Evolutionary conservation across 1,284 basidiomycete genomes (phyloP).

Genomic region (Cerioporus squamosus): DNA sequence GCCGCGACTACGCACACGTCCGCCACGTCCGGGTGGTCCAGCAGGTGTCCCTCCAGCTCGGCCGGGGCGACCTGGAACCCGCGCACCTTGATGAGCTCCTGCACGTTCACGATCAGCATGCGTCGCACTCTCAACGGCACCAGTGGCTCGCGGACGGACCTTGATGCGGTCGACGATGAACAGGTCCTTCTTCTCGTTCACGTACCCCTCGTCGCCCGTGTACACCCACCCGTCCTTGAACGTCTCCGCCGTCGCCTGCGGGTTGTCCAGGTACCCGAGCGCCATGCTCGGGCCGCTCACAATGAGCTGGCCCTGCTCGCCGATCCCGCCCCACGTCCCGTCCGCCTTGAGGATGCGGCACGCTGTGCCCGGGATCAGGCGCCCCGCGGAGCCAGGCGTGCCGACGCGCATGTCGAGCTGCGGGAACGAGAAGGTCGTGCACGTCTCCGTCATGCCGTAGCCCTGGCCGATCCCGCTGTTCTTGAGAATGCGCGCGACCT

Average conservation of each 20-base stretch:
- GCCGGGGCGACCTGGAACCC: conserved; percentile 64
- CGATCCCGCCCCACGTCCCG: conserved; percentile 41
- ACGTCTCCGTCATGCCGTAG: conserved; percentile 54
- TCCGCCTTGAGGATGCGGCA: conserved; percentile 45
- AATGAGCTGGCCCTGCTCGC: conserved; percentile 47
- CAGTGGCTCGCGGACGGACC: conserved; percentile 30
- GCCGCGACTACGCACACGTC: conserved; percentile 69
- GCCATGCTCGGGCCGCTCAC: conserved; percentile 45
- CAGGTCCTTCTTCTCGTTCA: conserved; percentile 44
- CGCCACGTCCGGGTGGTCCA: conserved; percentile 61
- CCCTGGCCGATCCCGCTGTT: conserved; percentile 67
- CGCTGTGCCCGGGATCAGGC: conserved; percentile 41
- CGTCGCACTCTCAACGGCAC: neutral
- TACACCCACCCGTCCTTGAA: conserved; percentile 50
- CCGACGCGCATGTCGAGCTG: conserved; percentile 30
- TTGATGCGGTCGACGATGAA: conserved; percentile 52
- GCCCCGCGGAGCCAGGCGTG: conserved; percentile 43
- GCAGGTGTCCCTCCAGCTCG: conserved; percentile 58
- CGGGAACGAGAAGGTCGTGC: conserved; percentile 46
- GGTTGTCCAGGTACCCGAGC: conserved; percentile 45
- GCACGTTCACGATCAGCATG: neutral
- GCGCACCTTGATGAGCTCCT: conserved; percentile 70
- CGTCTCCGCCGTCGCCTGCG: conserved; percentile 45
- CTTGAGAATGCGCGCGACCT: conserved; percentile 59
- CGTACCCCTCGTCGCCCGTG: conserved; percentile 48